Evolutionary conservation across 768 basidiomycete genomes (phyloP), one percentile per base, ranked within the genome.

Genomic region (Lanmaoa rubissima): DNA sequence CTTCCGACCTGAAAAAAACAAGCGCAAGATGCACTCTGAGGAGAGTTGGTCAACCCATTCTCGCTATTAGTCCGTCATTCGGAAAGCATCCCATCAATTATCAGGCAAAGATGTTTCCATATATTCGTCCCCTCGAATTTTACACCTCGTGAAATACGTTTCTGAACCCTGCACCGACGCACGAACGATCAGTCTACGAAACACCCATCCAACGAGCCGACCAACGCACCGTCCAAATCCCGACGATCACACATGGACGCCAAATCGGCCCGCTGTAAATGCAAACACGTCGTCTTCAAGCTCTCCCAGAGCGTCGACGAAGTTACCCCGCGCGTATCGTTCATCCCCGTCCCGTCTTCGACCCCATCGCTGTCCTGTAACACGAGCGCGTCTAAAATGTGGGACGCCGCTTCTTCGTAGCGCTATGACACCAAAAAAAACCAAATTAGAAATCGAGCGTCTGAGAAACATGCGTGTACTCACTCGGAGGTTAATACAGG

Each of bases 221-320:
- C 2, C 17, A 2, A 71, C 78, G 41, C 46, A 78, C 84, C 82
- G 47, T 88, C 85, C 5, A 96, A 76, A 72, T 97, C 86, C 58
- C 79, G 82, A 42, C 68, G 68, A 58, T 90, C 87, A 68, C 92
- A 94, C 41, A 91, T 73, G 11, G 79, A 76, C 24, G 89, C 87
- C 40, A 96, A 74, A 70, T 96, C 94, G 5, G 80, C 73, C 53
- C 93, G 76, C 58, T 88, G 85, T 75, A 96, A 79, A 66, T 94
- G 86, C 68, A 93, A 65, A 69, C 91, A 92, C 38, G 87, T 85
- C 40, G 86, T 91, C 73, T 86, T 86, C 61, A 98, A 73, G 65
- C 88, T 91, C 50, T 93, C 90, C 96, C 96, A 98, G 40, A 98
- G 73, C 3, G 88, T 81, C 17, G 79, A 80, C 26, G 89, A 87